Evolutionary conservation across 176 grass and related monocot genomes (phyloP), one percentile per base, ranked within the genome.

Genomic region (Typha latifolia): DNA sequence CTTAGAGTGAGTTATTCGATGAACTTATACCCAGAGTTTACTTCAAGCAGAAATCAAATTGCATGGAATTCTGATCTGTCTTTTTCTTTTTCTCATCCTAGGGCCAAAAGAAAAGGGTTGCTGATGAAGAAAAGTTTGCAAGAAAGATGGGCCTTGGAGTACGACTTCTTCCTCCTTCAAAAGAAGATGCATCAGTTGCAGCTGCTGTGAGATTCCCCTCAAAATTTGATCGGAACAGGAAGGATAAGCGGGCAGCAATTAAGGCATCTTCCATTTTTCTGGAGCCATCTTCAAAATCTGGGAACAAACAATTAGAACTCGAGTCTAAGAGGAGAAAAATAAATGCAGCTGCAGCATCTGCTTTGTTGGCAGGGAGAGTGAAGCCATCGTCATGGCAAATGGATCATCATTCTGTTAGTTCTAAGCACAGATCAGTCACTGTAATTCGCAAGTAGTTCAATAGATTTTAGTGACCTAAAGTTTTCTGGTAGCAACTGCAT

Each of bases 41-140:
- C 18, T 77, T 69, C 5, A 19, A 64, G 22, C 22, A 20, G 6
- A 66, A 48, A 2, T 69, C 66, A 2, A 55, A 52, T 76, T 63
- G 20, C 26, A 51, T 34, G 57, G 29, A 59, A 75, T 86, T 81
- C 73, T 81, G 80, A 84, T 26, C 26, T 37, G 5, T 51, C 14
- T 82, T 26, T 67, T 29, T 21, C 21, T 77, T 59, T 80, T 82
- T 70, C 29, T 8, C 27, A 61, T 72, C 87, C 67, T 84, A 97
- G 94, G 82, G 75, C 73, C 94, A 93, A 84, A 99, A 90, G 62
- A 99, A 86, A 77, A 83, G 81, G 70, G 81, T 99, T 32, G 77
- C 51, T 15, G 89, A 90, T 69, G 89, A 99, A 69, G 84, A 79
- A 49, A 76, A 80, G 53, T 56, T 70, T 43, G 78, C 94, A 0